Percentiles rank a stretch among this genome's conserved stretches.
These are phyloP conservation scores for Lomentospora prolificans DNA, from an alignment of 2,329 filamentous ascomycete species.

Conservation along the genomic window DNA sequence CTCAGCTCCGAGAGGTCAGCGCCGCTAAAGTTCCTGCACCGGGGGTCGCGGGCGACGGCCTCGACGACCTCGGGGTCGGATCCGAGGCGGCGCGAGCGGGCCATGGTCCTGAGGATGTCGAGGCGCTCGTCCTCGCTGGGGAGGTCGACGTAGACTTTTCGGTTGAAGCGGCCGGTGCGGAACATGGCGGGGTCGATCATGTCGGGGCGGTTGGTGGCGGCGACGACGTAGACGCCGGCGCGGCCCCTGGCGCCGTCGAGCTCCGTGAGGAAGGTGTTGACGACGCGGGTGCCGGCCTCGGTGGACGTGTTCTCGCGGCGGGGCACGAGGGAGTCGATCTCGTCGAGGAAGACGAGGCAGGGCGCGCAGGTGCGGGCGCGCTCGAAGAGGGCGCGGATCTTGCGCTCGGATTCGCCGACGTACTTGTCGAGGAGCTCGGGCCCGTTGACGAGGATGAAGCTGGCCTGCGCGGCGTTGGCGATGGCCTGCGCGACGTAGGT, in stretches of 20 bases:
- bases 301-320: constrained; percentile 68
- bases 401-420: constrained; percentile 90
- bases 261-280: constrained; percentile 91
- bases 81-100: constrained; percentile 34
- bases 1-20: constrained; percentile 45
- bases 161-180: constrained; percentile 80
- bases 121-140: constrained; percentile 70
- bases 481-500: constrained; percentile 93
- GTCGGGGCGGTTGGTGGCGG: constrained; percentile 88
- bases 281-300: constrained; percentile 78
- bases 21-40: constrained; percentile 69
- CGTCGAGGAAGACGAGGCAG: constrained; percentile 96
- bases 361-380: constrained; percentile 78
- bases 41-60: constrained; percentile 51
- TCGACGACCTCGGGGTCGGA: constrained; percentile 44
- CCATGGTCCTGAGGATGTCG: constrained; percentile 70
- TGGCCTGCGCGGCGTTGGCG: constrained; percentile 88
- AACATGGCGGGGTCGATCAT: constrained; percentile 96
- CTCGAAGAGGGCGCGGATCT: constrained; percentile 83
- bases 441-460: constrained; percentile 96
- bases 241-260: constrained; percentile 77
- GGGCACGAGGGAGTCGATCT: constrained; percentile 86
- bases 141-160: constrained; percentile 79
- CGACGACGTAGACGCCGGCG: constrained; percentile 85
- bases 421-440: constrained; percentile 97